phyloP scores from a whole-genome alignment of 495 filamentous ascomycete species.

The Rhypophila decipiens region DNA sequence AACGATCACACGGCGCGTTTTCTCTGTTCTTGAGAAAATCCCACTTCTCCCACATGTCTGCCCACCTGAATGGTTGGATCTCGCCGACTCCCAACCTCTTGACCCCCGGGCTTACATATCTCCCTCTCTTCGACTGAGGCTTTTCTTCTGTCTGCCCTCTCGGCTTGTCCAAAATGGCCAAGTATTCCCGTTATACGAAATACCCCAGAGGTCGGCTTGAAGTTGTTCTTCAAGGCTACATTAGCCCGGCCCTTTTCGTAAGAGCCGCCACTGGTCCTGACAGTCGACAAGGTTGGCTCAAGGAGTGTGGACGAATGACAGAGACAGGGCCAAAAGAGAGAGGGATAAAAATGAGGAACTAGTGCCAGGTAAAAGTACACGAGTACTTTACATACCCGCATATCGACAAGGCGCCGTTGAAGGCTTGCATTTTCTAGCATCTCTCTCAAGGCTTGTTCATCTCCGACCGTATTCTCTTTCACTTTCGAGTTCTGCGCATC shows the following conservation, averaged over 20 bases:
- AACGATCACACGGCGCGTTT: no score
- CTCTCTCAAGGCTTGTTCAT: not conserved
- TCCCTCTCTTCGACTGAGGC: no score
- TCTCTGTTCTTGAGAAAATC: no score
- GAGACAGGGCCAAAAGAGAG: not conserved
- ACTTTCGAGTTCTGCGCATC: not conserved
- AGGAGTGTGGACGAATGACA: not conserved
- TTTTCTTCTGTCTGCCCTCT: no score
- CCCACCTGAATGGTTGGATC: no score
- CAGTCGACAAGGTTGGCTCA: constrained; percentile 4
- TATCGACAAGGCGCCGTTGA: not conserved
- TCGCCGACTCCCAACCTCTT: no score
- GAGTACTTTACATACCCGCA: not conserved
- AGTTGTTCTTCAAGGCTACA: no score
- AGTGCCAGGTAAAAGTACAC: not conserved
- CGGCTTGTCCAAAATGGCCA: not conserved
- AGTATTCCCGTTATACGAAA: not conserved
- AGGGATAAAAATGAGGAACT: no score
- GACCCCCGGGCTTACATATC: no score
- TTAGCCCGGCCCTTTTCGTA: no score
- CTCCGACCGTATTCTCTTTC: not conserved
- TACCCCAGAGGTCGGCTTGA: not conserved
- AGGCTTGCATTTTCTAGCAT: no score
- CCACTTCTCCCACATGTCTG: no score
- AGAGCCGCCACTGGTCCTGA: not conserved